phyloP scores from a whole-genome alignment of 768 basidiomycete species.

The Lactifluus rugatus region DNA sequence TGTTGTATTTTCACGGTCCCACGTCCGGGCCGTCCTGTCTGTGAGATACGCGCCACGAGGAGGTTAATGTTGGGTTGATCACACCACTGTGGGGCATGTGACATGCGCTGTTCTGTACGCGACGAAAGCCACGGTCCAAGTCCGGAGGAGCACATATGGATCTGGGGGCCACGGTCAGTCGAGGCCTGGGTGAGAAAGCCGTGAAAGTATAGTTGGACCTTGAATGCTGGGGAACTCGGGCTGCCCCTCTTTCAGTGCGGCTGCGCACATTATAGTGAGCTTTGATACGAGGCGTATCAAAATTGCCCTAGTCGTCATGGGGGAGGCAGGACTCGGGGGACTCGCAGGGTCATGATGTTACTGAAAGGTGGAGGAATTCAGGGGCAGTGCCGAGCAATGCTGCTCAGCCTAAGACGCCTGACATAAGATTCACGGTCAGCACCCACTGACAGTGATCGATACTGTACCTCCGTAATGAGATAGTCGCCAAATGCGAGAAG shows the following conservation, averaged over 20 bases:
- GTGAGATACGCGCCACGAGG: slow-evolving; percentile 42
- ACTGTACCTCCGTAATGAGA: slow-evolving; percentile 94
- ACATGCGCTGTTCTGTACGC: slow-evolving; percentile 91
- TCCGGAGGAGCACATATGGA: slow-evolving; percentile 83
- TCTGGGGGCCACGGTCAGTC: slow-evolving; percentile 39
- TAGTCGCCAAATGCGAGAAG: slow-evolving; percentile 77
- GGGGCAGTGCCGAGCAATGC: slow-evolving; percentile 83
- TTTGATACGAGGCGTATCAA: slow-evolving; percentile 83
- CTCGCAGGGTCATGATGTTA: slow-evolving; percentile 23
- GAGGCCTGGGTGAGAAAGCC: background rate
- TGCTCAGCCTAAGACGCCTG: slow-evolving; percentile 56
- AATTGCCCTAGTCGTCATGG: slow-evolving; percentile 89
- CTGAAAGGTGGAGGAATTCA: slow-evolving; percentile 67
- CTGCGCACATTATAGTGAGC: slow-evolving; percentile 91
- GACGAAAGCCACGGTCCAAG: slow-evolving; percentile 76
- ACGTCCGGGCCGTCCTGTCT: slow-evolving; percentile 43
- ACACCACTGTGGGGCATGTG: slow-evolving; percentile 96
- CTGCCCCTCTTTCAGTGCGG: slow-evolving; percentile 94
- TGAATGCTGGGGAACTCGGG: slow-evolving; percentile 97
- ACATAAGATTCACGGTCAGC: background rate
- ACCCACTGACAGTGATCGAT: background rate
- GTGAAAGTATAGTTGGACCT: slow-evolving; percentile 32
- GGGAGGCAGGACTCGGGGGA: slow-evolving; percentile 31
- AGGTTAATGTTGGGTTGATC: slow-evolving; percentile 21
- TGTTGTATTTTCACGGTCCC: slow-evolving; percentile 92